A percentile compares a stretch with the other conserved stretches of the same genome.
Evolutionary conservation across 2,329 filamentous ascomycete genomes (phyloP).

Genomic region (Monosporascus sp.): DNA sequence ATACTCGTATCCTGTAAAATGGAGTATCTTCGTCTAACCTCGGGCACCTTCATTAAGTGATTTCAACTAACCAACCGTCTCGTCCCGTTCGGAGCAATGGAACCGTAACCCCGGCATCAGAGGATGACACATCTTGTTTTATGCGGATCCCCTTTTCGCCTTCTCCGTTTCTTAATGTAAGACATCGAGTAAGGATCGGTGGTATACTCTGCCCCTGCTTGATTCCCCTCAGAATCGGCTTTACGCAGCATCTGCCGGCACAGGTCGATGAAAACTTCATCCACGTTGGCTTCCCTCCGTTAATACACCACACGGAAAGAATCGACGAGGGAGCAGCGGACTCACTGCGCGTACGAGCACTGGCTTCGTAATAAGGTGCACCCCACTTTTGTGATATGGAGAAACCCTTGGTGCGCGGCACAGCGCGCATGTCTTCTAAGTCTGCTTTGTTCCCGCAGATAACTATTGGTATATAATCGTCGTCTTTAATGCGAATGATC

Average conservation of each 20-base stretch:
- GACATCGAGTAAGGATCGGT: conserved; percentile 31
- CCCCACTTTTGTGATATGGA: conserved; percentile 83
- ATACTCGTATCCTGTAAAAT: neutral
- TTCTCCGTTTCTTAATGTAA: conserved; percentile 28
- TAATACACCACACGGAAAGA: conserved; percentile 3
- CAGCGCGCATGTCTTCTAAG: conserved; percentile 76
- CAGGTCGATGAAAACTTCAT: conserved; percentile 82
- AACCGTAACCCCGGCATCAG: conserved; percentile 20
- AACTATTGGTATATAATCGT: conserved; percentile 79
- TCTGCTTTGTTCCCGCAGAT: conserved; percentile 92
- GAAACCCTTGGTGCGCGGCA: conserved; percentile 75
- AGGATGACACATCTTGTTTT: conserved; percentile 40
- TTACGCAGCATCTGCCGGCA: conserved; percentile 78
- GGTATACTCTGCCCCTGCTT: conserved; percentile 38
- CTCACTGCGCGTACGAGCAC: conserved; percentile 68
- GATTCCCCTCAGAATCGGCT: conserved; percentile 48
- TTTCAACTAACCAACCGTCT: neutral
- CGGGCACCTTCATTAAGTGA: neutral
- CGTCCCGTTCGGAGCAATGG: neutral
- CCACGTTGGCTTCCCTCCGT: conserved; percentile 63
- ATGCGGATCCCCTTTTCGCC: conserved; percentile 23
- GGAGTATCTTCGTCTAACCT: neutral
- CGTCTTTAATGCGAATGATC: conserved; percentile 87
- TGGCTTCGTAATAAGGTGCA: conserved; percentile 87
- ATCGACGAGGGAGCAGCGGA: conserved; percentile 7